Percentiles rank a stretch among this genome's conserved stretches.
Conservation (phyloP, 1,284 basidiomycete genomes). For the Kalmanozyma brasiliensis region DNA sequence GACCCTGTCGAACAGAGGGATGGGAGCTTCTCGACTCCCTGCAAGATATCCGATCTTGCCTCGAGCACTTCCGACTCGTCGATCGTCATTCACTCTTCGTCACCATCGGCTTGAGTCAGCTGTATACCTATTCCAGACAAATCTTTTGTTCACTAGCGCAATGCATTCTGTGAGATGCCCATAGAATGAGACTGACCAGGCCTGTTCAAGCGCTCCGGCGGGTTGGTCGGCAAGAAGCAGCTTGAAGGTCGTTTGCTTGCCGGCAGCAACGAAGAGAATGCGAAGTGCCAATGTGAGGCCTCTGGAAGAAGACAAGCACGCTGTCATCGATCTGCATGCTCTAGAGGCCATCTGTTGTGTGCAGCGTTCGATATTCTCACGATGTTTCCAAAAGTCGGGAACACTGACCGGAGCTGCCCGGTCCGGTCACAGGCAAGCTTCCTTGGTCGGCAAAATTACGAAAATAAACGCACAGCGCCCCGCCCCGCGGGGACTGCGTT, state of each 20-base stretch:
- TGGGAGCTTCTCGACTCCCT: background rate
- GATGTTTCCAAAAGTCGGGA: conserved; percentile 5
- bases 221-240: no score
- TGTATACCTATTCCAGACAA: no score
- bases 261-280: background rate
- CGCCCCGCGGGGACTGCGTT: conserved; percentile 22
- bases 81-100: conserved; percentile 22
- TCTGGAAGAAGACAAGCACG: no score
- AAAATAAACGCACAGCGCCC: conserved; percentile 3
- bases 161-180: no score
- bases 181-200: no score
- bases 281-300: no score
- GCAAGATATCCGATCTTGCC: conserved; percentile 3
- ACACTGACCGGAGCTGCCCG: conserved; percentile 20
- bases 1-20: background rate
- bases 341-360: no score
- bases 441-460: background rate
- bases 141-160: no score
- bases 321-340: no score
- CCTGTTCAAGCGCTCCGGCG: no score
- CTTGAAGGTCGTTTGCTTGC: no score
- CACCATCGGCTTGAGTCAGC: conserved; percentile 14
- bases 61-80: conserved; percentile 25
- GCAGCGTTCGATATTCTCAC: no score
- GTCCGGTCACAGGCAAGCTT: conserved; percentile 11